Evolutionary conservation across 2,329 filamentous ascomycete species (phyloP).

Genomic region (Fusarium mundagurra): DNA sequence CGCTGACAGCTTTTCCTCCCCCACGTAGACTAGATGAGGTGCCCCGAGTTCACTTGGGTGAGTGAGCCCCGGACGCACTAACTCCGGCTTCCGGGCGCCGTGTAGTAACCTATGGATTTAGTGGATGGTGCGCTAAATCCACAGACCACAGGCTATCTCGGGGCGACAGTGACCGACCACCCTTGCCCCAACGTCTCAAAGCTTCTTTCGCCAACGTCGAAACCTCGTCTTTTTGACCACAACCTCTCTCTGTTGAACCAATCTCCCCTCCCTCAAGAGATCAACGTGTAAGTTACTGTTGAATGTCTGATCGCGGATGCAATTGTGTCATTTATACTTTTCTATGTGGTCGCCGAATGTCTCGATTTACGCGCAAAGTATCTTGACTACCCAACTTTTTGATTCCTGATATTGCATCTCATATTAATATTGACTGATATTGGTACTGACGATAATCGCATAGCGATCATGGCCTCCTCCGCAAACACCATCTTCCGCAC

Average conservation of each 20-base stretch:
- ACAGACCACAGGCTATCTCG: slow-evolving; percentile 20
- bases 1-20: slow-evolving; percentile 13
- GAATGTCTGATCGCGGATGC: background rate
- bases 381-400: background rate
- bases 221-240: slow-evolving; percentile 18
- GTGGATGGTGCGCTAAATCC: slow-evolving; percentile 15
- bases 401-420: background rate
- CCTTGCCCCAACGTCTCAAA: slow-evolving; percentile 36
- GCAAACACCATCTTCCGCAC: slow-evolving; percentile 62
- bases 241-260: background rate
- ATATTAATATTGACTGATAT: slow-evolving; percentile 1
- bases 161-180: slow-evolving; percentile 29
- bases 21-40: background rate
- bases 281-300: slow-evolving; percentile 22
- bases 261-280: slow-evolving; percentile 6
- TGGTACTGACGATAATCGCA: slow-evolving; percentile 11
- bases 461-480: slow-evolving; percentile 55
- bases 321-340: slow-evolving; percentile 4
- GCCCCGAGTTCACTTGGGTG: background rate
- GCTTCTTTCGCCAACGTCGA: slow-evolving; percentile 21
- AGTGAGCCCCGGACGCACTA: slow-evolving; percentile 25
- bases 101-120: slow-evolving; percentile 4
- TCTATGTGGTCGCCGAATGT: background rate
- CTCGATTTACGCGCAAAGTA: background rate
- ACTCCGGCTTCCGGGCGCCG: slow-evolving; percentile 33